These are phyloP conservation scores for Castanea crenata DNA, from an alignment of 306 rosid species.

Conservation along the genomic window DNA sequence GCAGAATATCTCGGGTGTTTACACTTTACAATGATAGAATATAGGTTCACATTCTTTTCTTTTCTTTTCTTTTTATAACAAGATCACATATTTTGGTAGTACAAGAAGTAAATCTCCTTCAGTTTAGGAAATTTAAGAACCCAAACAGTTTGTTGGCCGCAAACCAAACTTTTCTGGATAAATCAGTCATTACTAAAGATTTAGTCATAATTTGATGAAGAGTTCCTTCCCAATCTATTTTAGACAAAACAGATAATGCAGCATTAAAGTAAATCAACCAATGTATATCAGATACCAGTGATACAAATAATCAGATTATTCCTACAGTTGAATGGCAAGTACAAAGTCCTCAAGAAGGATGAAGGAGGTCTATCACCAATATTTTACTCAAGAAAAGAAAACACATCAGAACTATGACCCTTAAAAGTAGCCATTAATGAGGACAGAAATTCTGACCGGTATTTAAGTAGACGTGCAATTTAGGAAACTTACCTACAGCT, in stretches of 20 bases:
- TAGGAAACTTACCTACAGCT: not conserved
- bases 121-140: not conserved
- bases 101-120: not conserved
- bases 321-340: not conserved
- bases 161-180: not conserved
- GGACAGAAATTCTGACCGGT: not conserved
- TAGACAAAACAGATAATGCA: not conserved
- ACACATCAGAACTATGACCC: not conserved
- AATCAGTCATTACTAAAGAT: not conserved
- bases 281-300: not conserved
- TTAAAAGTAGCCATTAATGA: not conserved
- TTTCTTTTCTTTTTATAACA: no score
- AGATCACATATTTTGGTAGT: not conserved
- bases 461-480: not conserved
- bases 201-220: not conserved
- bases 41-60: not conserved
- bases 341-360: not conserved
- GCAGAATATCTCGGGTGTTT: not conserved
- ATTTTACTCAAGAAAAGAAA: not conserved
- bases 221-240: not conserved
- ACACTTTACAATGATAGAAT: not conserved
- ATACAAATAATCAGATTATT: no score
- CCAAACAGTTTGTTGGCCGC: not conserved
- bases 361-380: not conserved
- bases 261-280: not conserved